Evolutionary conservation across 75 land plant genomes (phyloP).

Genomic region (Cryptomeria japonica): DNA sequence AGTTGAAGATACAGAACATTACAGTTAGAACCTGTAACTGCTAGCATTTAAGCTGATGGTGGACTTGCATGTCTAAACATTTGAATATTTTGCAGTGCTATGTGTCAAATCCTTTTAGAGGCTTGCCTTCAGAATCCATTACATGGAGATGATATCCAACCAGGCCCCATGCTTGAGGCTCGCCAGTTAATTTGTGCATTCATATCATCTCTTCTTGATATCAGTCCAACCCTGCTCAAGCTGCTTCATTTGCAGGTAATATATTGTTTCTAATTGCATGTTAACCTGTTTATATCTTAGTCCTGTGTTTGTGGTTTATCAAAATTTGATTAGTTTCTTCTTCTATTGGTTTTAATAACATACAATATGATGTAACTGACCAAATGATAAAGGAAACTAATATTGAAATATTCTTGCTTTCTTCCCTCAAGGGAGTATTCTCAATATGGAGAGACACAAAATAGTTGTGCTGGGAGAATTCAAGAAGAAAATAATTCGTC

Average conservation of each 20-base stretch:
- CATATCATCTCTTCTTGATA: constrained; percentile 39
- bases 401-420: not conserved
- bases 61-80: not conserved
- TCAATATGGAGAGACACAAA: not conserved
- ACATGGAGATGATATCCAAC: constrained; percentile 20
- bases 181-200: constrained; percentile 36
- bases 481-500: not conserved
- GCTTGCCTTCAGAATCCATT: constrained; percentile 25
- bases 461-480: not conserved
- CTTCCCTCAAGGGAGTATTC: not conserved
- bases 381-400: not conserved
- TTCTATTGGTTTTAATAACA: not conserved
- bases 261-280: not conserved
- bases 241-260: constrained; percentile 52
- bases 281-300: not conserved
- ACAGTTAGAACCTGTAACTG: not conserved
- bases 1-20: not conserved
- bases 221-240: constrained; percentile 35
- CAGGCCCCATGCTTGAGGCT: constrained; percentile 30
- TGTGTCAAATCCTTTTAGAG: constrained; percentile 48
- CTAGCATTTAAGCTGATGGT: not conserved
- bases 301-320: not conserved
- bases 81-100: constrained; percentile 29
- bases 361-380: not conserved
- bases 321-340: not conserved